A percentile compares a stretch with the other conserved stretches of the same genome.
Evolutionary conservation across 805 yeast species (phyloP).

Genomic region (Zygoascus flipseniorum): DNA sequence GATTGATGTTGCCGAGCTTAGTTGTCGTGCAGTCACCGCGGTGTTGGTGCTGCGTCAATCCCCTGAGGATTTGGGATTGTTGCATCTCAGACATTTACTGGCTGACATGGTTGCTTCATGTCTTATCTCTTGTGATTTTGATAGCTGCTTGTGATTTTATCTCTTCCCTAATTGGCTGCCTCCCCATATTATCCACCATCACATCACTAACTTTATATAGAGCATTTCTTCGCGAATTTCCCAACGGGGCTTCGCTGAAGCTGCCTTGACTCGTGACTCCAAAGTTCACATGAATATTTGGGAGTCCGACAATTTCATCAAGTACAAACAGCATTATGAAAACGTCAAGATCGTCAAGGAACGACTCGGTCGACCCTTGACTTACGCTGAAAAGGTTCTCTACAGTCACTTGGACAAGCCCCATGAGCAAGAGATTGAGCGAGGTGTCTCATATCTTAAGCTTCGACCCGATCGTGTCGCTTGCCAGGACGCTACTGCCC

Average conservation of each 20-base stretch:
- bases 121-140: too few relatives aligned
- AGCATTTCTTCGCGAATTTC: constrained; percentile 6
- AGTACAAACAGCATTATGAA: constrained; percentile 85
- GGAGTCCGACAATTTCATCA: constrained; percentile 66
- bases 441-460: constrained; percentile 87
- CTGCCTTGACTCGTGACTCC: constrained; percentile 47
- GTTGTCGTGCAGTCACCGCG: too few relatives aligned
- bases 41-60: too few relatives aligned
- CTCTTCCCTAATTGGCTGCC: background rate
- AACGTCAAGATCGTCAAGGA: constrained; percentile 76
- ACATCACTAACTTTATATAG: background rate
- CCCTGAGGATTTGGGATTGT: too few relatives aligned
- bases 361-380: constrained; percentile 79
- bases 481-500: constrained; percentile 98
- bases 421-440: constrained; percentile 69
- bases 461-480: constrained; percentile 97
- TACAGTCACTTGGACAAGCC: constrained; percentile 95
- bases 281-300: constrained; percentile 64
- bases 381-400: constrained; percentile 89
- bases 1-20: too few relatives aligned
- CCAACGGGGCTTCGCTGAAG: constrained; percentile 13
- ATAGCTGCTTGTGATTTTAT: background rate
- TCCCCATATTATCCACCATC: background rate
- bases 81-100: too few relatives aligned
- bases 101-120: too few relatives aligned